Base-by-base conservation (phyloP, 208 protist genomes). In the Trypanosoma melophagium region DNA sequence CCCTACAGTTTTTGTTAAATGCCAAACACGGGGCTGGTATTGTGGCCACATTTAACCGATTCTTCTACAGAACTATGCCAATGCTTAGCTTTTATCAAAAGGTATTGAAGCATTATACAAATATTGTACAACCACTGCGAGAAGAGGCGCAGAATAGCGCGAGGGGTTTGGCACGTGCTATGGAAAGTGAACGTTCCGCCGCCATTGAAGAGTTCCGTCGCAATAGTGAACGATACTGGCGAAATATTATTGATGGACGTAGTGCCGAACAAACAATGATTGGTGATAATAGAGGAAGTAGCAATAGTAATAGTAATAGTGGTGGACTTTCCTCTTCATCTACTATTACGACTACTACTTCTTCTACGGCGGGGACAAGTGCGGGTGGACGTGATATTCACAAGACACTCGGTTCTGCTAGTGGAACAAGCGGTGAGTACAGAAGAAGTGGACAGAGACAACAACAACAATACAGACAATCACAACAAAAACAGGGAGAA, bases 221-320 rank as follows among this genome's bases (percentile, higher is more conserved):
- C 38, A 95, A 95, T 67, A 83, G 87, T 57, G 87, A 95, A 66
- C 82, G 90, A 49, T 93, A 95, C 79, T 95, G 90, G 87, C 82
- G 86, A 31, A 84, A 83, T 51, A 77, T 95, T 25, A 60, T 95
- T 21, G 87, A 95, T 10, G 87, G 85, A 3, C 84, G 85, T 51
- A 75, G 68, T 53, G 40, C 57, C 1, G 84, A 93, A 53, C 85
- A 93, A 47, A 41, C 51, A 0, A 55, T 69, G 60, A 21, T 14
- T 19, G 57, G 24, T 58, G 31, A 58, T 66, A 41, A 28, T 24
- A 61, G 31, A 8, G 35, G 63, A 71, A 40, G 47, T 45, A 41
- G 24, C 28, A 38, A 55, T 66, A 42, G 50, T 24, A 51, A 22
- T 28, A 53, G 69, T 21, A 62, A 28, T 38, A 53, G 45, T 21